A percentile compares a stretch with the other conserved stretches of the same genome.
Conservation (phyloP, 2,329 filamentous ascomycete species). For the Penicillium rolfsii region DNA sequence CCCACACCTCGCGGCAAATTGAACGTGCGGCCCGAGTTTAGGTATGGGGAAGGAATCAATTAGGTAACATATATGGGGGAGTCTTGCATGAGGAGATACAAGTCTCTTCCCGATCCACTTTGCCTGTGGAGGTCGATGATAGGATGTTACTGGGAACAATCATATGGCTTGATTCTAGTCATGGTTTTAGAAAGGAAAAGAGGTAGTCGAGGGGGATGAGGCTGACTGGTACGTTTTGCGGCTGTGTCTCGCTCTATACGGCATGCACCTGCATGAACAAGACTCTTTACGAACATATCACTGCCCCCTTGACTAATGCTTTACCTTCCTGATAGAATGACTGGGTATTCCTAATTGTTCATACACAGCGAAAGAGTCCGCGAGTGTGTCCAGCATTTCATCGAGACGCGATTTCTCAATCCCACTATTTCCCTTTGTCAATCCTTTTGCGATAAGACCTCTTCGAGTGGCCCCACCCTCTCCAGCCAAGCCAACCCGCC, state of each 20-base stretch:
- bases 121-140: background rate
- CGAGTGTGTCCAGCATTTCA: constrained; percentile 16
- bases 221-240: background rate
- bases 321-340: background rate
- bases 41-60: constrained; percentile 10
- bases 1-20: constrained; percentile 10
- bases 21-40: background rate
- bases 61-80: constrained; percentile 3
- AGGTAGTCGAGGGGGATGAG: background rate
- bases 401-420: background rate
- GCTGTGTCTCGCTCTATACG: background rate
- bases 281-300: background rate
- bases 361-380: background rate
- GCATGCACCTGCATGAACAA: background rate
- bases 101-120: background rate
- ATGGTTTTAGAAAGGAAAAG: background rate
- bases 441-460: constrained; percentile 13
- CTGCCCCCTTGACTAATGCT: background rate
- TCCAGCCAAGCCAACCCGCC: constrained; percentile 10
- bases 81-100: background rate
- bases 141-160: background rate
- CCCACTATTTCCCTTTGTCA: constrained; percentile 7
- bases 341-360: background rate
- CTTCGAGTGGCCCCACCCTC: background rate
- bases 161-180: background rate